Conservation (phyloP, 106 monocot species). For the Phalaenopsis equestris region DNA sequence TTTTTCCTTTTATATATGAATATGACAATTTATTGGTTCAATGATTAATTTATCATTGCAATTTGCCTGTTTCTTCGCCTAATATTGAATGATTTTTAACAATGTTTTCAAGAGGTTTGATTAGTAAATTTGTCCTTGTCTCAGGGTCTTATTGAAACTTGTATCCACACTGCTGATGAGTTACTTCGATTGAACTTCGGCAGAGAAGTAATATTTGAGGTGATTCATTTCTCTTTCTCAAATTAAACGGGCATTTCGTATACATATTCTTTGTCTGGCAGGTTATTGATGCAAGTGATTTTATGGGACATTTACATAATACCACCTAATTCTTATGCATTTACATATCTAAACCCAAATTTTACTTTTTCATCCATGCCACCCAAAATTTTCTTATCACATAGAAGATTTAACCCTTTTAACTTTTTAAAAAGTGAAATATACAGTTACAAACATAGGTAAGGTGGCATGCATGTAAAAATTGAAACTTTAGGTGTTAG, state of each 20-base stretch:
- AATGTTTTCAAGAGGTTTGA: background rate
- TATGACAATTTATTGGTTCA: background rate
- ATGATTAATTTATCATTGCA: slow-evolving; percentile 3
- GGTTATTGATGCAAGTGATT: no score
- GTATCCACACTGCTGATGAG: slow-evolving; percentile 47
- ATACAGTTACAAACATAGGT: no score
- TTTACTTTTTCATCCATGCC: no score
- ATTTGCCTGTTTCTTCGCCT: background rate
- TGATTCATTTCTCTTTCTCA: slow-evolving; percentile 12
- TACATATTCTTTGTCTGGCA: background rate
- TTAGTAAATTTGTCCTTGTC: slow-evolving; percentile 3
- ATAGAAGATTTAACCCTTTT: background rate
- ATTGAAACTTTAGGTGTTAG: no score
- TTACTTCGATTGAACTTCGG: slow-evolving; percentile 76
- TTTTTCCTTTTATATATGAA: background rate
- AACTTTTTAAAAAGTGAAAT: background rate
- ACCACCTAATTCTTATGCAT: no score
- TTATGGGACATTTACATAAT: background rate
- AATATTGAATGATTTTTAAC: background rate
- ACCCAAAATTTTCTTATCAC: no score
- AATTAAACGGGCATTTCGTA: background rate
- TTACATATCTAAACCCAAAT: no score
- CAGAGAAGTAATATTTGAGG: slow-evolving; percentile 83
- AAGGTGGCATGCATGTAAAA: no score
- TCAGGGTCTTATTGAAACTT: slow-evolving; percentile 57